Conservation (phyloP, 1,284 basidiomycete species). For the Cryptococcus sp. region DNA sequence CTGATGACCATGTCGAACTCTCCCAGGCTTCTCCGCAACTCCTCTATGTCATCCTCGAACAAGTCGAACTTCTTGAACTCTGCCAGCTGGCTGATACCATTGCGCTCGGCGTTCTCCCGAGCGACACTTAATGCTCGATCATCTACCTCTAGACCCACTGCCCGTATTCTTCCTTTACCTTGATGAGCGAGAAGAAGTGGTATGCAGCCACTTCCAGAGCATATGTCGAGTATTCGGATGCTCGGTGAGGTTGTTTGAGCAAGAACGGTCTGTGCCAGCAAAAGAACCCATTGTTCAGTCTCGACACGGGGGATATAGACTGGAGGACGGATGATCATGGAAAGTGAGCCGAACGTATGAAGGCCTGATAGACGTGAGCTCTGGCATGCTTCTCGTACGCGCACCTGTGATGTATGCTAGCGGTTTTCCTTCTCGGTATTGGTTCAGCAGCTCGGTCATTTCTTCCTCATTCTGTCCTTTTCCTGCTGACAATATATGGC, state of each 20-base stretch:
- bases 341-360: slow-evolving; percentile 14
- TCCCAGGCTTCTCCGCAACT: slow-evolving; percentile 6
- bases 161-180: slow-evolving; percentile 15
- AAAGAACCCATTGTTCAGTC: slow-evolving; percentile 27
- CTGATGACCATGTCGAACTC: slow-evolving; percentile 21
- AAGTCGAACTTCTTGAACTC: slow-evolving; percentile 21
- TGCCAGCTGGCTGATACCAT: slow-evolving; percentile 10
- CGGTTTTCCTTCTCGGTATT: too few relatives aligned
- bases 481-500: too few relatives aligned
- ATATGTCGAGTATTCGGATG: slow-evolving; percentile 19
- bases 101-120: slow-evolving; percentile 18
- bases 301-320: slow-evolving; percentile 24
- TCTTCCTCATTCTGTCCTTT: too few relatives aligned
- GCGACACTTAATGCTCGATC: slow-evolving; percentile 1
- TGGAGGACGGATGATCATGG: slow-evolving; percentile 17
- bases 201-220: slow-evolving; percentile 22
- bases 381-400: too few relatives aligned
- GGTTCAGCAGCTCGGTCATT: too few relatives aligned
- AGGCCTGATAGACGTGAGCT: not conserved
- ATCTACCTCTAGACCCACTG: slow-evolving; percentile 22
- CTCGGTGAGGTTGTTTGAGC: not conserved
- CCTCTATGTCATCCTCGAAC: slow-evolving; percentile 19
- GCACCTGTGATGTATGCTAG: too few relatives aligned
- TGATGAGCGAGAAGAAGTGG: slow-evolving; percentile 20
- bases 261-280: slow-evolving; percentile 11